These are phyloP conservation scores for Umbelopsis isabellina DNA, from an alignment of 192 early-diverging fungal genomes.

Conservation along the genomic window DNA sequence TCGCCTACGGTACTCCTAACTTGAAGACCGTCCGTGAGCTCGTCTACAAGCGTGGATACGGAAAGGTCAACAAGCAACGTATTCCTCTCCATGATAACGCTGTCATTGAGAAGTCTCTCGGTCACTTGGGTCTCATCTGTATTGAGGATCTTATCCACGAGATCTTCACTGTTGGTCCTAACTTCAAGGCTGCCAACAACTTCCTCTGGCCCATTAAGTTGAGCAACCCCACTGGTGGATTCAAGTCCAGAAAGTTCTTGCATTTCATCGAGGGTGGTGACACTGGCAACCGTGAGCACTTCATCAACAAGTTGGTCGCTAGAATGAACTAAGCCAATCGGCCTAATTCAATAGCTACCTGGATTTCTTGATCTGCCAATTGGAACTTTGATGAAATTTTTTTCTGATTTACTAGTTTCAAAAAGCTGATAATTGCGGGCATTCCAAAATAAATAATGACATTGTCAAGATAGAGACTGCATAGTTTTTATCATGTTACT, in stretches of 20 bases:
- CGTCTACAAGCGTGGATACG: slow-evolving; percentile 99
- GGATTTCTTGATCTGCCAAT: too few species aligned
- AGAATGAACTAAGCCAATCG: slow-evolving; percentile 84
- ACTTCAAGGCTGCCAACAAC: slow-evolving; percentile 93
- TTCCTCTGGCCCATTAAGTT: slow-evolving; percentile 99
- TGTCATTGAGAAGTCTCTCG: slow-evolving; percentile 90
- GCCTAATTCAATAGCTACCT: too few species aligned
- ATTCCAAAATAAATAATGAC: too few species aligned
- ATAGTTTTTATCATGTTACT: too few species aligned
- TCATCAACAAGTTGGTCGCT: slow-evolving; percentile 96
- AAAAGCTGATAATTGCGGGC: too few species aligned
- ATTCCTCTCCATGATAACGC: slow-evolving; percentile 96
- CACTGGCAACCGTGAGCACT: slow-evolving; percentile 94
- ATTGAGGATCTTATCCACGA: slow-evolving; percentile 98
- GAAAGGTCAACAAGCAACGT: slow-evolving; percentile 97
- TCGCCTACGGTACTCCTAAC: slow-evolving; percentile 95
- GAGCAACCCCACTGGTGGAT: slow-evolving; percentile 97
- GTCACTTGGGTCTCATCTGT: slow-evolving; percentile 95
- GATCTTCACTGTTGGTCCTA: slow-evolving; percentile 96
- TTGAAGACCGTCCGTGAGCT: slow-evolving; percentile 98
- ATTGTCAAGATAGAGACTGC: too few species aligned
- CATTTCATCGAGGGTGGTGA: slow-evolving; percentile 99
- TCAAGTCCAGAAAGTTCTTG: slow-evolving; percentile 87
- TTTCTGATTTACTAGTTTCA: too few species aligned
- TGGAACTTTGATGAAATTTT: too few species aligned